phyloP scores from a whole-genome alignment of 768 basidiomycete species.

The Kwoniella dendrophila region DNA sequence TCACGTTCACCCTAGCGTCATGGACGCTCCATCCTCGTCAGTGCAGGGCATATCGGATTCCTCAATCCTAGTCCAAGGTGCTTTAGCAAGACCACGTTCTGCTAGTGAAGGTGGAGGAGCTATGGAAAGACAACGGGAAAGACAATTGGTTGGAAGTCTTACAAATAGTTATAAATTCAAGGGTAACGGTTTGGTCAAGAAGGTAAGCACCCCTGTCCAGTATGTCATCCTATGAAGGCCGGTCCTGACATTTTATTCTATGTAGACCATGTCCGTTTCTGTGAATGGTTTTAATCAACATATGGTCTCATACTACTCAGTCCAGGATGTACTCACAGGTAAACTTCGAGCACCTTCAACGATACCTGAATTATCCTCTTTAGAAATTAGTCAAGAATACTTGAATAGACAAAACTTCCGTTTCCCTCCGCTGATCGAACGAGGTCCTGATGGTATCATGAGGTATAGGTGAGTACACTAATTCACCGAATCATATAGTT shows the following conservation, averaged over 20 bases:
- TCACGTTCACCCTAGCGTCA: slow-evolving; percentile 9
- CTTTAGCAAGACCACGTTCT: slow-evolving; percentile 37
- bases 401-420: slow-evolving; percentile 89
- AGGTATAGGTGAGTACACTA: slow-evolving; percentile 63
- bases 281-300: slow-evolving; percentile 85
- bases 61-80: slow-evolving; percentile 33
- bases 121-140: slow-evolving; percentile 74
- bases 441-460: slow-evolving; percentile 77
- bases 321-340: slow-evolving; percentile 86
- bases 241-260: slow-evolving; percentile 4
- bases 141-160: slow-evolving; percentile 81
- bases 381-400: slow-evolving; percentile 84
- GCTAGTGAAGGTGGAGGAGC: slow-evolving; percentile 54
- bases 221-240: not conserved
- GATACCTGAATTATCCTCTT: slow-evolving; percentile 78
- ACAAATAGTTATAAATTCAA: slow-evolving; percentile 95
- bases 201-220: slow-evolving; percentile 64
- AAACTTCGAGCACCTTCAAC: slow-evolving; percentile 85
- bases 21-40: slow-evolving; percentile 7
- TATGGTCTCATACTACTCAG: slow-evolving; percentile 90
- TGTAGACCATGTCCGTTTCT: slow-evolving; percentile 84
- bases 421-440: slow-evolving; percentile 82
- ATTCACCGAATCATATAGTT: not conserved
- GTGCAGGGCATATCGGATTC: slow-evolving; percentile 10
- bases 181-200: slow-evolving; percentile 90